phyloP scores from a whole-genome alignment of 345 rosid genomes.

The Sisymbrium irio region DNA sequence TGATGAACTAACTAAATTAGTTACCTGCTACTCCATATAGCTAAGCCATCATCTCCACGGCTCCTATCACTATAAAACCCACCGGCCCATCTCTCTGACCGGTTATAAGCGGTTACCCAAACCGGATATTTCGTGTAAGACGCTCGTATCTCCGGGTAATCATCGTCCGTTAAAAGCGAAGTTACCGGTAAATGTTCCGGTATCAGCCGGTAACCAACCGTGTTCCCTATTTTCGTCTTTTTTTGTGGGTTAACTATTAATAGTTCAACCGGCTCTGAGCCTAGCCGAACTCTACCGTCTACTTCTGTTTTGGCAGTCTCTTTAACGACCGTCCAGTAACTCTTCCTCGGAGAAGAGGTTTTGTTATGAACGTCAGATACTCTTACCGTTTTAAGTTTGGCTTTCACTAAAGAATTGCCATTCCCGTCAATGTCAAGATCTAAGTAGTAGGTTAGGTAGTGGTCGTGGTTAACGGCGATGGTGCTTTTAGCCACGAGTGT shows the following conservation, averaged over 20 bases:
- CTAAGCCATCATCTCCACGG: conserved; percentile 71
- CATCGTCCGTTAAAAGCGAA: conserved; percentile 56
- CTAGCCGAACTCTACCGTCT: conserved; percentile 54
- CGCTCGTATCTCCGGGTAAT: conserved; percentile 65
- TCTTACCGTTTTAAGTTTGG: conserved; percentile 42
- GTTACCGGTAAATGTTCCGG: conserved; percentile 43
- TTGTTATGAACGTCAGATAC: conserved; percentile 21
- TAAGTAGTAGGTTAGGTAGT: conserved; percentile 67
- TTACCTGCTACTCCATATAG: conserved; percentile 70
- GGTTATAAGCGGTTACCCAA: conserved; percentile 79
- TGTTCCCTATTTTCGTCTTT: conserved; percentile 59
- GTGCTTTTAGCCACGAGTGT: conserved; percentile 63
- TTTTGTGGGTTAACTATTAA: conserved; percentile 59
- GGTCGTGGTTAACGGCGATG: conserved; percentile 75
- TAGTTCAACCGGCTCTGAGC: conserved; percentile 54
- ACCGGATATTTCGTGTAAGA: conserved; percentile 58
- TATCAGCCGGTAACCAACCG: conserved; percentile 64
- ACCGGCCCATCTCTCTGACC: conserved; percentile 82
- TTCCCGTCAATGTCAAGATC: conserved; percentile 77
- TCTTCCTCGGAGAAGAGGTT: conserved; percentile 46
- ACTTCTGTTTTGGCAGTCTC: conserved; percentile 67
- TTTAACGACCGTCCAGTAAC: conserved; percentile 66
- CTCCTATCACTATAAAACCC: conserved; percentile 70
- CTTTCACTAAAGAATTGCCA: conserved; percentile 65
- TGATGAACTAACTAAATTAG: too few species aligned